These are phyloP conservation scores for Phytopythium chamaehyphon DNA, from an alignment of 352 stramenopile genomes.

Conservation along the genomic window DNA sequence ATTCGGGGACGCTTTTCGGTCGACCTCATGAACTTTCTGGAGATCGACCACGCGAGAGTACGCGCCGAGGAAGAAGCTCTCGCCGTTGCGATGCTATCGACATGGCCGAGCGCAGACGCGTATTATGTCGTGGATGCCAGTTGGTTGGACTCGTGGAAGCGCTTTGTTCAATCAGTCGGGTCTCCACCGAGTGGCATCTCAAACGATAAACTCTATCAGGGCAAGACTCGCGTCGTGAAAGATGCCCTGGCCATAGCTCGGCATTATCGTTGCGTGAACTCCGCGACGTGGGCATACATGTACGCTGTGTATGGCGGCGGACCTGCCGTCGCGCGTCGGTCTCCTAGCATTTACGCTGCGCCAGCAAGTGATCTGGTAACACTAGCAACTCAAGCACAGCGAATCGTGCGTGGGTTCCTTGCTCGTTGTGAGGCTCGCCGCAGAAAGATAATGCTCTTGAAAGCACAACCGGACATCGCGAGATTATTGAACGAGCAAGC, in stretches of 20 bases:
- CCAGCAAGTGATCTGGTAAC: conserved; percentile 31
- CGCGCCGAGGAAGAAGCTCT: conserved; percentile 61
- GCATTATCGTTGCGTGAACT: conserved; percentile 63
- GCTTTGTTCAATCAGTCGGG: conserved; percentile 15
- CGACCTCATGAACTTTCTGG: conserved; percentile 69
- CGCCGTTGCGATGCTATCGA: conserved; percentile 31
- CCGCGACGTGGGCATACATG: conserved; percentile 48
- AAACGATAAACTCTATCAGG: conserved; percentile 20
- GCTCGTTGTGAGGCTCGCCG: conserved; percentile 20
- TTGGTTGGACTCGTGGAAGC: conserved; percentile 50
- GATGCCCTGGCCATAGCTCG: conserved; percentile 19
- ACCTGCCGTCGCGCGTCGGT: conserved; percentile 37
- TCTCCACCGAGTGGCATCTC: conserved; percentile 16
- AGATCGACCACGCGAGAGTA: conserved; percentile 44
- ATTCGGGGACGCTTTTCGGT: conserved; percentile 50
- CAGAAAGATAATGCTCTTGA: conserved; percentile 11
- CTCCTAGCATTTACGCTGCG: conserved; percentile 36
- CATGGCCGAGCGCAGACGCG: conserved; percentile 4
- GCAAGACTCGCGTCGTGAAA: conserved; percentile 22
- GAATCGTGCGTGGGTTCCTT: conserved; percentile 51
- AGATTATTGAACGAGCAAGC: not conserved
- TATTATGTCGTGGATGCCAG: conserved; percentile 32
- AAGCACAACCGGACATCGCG: conserved; percentile 2
- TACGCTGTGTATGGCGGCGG: conserved; percentile 44
- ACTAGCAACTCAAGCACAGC: conserved; percentile 32